A percentile compares a stretch with the other conserved stretches of the same genome.
Evolutionary conservation across 2,329 filamentous ascomycete species (phyloP).

Genomic region (Rhinocladiella mackenziei): DNA sequence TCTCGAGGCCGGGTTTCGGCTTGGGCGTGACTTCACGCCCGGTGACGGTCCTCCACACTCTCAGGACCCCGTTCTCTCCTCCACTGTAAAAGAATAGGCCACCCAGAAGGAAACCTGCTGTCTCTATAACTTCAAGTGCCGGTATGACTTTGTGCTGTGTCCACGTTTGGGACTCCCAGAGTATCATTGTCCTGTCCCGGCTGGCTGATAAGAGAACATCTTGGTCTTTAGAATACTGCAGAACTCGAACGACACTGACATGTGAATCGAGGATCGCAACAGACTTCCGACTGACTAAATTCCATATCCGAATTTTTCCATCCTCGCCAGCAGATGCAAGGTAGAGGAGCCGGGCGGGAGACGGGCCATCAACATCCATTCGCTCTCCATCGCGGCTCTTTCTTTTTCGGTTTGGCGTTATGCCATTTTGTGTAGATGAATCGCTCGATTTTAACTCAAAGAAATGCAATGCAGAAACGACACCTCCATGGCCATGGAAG

Average conservation of each 20-base stretch:
- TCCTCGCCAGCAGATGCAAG: constrained; percentile 91
- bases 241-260: constrained; percentile 83
- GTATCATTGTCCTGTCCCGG: constrained; percentile 87
- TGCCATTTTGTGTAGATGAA: background rate
- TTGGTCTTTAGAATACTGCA: constrained; percentile 74
- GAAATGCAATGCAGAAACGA: constrained; percentile 87
- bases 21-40: constrained; percentile 76
- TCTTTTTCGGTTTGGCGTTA: constrained; percentile 29
- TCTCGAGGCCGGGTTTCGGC: constrained; percentile 59
- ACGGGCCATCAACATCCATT: constrained; percentile 42
- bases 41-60: constrained; percentile 75
- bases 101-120: constrained; percentile 70
- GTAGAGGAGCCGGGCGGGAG: constrained; percentile 55
- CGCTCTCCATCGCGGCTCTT: constrained; percentile 44
- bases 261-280: constrained; percentile 81
- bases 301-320: constrained; percentile 87
- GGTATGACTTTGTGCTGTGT: constrained; percentile 75
- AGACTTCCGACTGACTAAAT: constrained; percentile 76
- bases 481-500: constrained; percentile 85
- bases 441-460: constrained; percentile 58
- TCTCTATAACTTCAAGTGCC: constrained; percentile 79
- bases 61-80: constrained; percentile 74
- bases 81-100: constrained; percentile 75
- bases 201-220: constrained; percentile 77
- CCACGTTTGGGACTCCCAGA: constrained; percentile 88